These are phyloP conservation scores for Phaseolus lunatus DNA, from an alignment of 306 rosid species.

Conservation along the genomic window DNA sequence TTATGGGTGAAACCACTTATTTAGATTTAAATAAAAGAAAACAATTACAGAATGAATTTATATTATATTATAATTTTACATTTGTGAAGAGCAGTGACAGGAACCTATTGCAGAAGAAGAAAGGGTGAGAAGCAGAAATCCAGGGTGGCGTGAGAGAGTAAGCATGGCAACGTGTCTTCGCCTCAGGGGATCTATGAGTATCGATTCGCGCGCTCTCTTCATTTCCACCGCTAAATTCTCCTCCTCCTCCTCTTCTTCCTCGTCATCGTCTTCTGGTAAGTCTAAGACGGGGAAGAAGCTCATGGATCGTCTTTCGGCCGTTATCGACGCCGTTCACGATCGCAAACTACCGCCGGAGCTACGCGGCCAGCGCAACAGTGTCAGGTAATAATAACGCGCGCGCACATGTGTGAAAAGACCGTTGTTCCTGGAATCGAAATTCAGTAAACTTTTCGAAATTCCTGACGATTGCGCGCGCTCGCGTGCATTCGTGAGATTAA, in stretches of 20 bases:
- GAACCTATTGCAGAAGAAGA: neutral
- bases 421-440: neutral
- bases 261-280: slow-evolving; percentile 52
- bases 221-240: slow-evolving; percentile 40
- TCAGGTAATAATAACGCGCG: slow-evolving; percentile 54
- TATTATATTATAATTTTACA: no score
- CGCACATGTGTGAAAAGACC: neutral
- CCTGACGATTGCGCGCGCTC: neutral
- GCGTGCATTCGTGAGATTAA: neutral
- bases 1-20: no score
- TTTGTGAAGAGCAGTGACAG: no score
- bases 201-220: slow-evolving; percentile 37
- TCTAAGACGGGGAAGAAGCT: slow-evolving; percentile 68
- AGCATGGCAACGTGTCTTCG: slow-evolving; percentile 61
- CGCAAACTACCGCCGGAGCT: slow-evolving; percentile 87
- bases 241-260: slow-evolving; percentile 47
- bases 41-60: no score
- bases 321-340: slow-evolving; percentile 82
- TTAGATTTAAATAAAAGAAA: no score
- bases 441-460: neutral
- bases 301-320: slow-evolving; percentile 69
- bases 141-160: neutral
- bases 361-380: slow-evolving; percentile 83
- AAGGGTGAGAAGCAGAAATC: neutral
- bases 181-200: slow-evolving; percentile 41